Percentiles rank a stretch among this genome's conserved stretches.
These are phyloP conservation scores for Xerocomellus chrysenteron DNA, from an alignment of 768 basidiomycete species.

Conservation along the genomic window DNA sequence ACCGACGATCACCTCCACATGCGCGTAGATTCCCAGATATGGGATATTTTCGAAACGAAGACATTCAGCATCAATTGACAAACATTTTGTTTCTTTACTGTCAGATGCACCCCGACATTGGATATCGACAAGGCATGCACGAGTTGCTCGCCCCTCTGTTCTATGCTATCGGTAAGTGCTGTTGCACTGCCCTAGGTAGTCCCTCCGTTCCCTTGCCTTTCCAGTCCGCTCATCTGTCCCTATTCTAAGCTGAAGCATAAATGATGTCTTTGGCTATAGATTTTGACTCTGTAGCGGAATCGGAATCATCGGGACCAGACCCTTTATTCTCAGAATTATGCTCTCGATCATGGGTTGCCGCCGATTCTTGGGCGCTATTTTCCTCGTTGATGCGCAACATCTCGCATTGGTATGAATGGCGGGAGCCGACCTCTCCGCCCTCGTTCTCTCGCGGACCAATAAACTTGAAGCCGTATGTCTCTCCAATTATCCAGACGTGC, in stretches of 20 bases:
- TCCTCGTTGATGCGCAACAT: slow-evolving; percentile 72
- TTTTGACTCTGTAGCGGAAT: slow-evolving; percentile 65
- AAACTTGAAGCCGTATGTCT: slow-evolving; percentile 62
- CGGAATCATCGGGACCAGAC: slow-evolving; percentile 32
- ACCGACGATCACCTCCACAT: slow-evolving; percentile 1
- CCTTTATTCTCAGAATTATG: slow-evolving; percentile 57
- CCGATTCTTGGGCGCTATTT: slow-evolving; percentile 89
- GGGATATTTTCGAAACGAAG: slow-evolving; percentile 75
- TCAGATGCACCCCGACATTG: slow-evolving; percentile 73
- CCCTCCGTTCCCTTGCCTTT: slow-evolving; percentile 6
- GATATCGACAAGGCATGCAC: slow-evolving; percentile 99
- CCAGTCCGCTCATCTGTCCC: slow-evolving; percentile 13
- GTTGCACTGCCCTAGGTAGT: not conserved
- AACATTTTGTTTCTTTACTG: slow-evolving; percentile 88
- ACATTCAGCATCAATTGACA: slow-evolving; percentile 77
- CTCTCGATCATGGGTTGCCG: slow-evolving; percentile 66
- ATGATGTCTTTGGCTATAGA: slow-evolving; percentile 45
- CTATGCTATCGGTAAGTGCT: slow-evolving; percentile 47
- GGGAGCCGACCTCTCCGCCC: slow-evolving; percentile 37
- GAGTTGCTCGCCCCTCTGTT: slow-evolving; percentile 90
- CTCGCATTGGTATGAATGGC: slow-evolving; percentile 81
- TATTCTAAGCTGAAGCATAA: slow-evolving; percentile 27
- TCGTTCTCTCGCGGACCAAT: slow-evolving; percentile 39
- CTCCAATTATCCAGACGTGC: slow-evolving; percentile 86
- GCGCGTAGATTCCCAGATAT: slow-evolving; percentile 92